These are phyloP conservation scores for Plasmopara muralis DNA, from an alignment of 352 stramenopile species.

Conservation along the genomic window DNA sequence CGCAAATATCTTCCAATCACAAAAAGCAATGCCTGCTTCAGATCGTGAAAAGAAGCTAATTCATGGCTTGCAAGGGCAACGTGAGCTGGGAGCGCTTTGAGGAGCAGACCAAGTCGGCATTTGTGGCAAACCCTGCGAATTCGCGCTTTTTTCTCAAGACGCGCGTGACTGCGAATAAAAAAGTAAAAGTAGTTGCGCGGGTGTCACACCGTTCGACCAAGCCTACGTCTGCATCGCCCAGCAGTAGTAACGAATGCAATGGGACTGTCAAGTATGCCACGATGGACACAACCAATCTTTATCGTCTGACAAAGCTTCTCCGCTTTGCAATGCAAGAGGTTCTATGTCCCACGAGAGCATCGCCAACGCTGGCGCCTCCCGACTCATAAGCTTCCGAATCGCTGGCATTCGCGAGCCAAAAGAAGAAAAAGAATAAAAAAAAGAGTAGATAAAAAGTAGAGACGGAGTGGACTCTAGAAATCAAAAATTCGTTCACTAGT, in stretches of 20 bases:
- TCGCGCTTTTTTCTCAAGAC: constrained; percentile 65
- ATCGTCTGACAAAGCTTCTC: constrained; percentile 41
- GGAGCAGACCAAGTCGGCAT: constrained; percentile 57
- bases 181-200: constrained; percentile 38
- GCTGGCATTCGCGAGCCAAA: neutral
- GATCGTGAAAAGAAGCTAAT: neutral
- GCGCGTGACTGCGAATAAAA: constrained; percentile 23
- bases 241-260: constrained; percentile 6
- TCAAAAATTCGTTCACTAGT: constrained; percentile 8
- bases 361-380: constrained; percentile 5
- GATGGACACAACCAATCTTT: constrained; percentile 26
- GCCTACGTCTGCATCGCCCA: constrained; percentile 10
- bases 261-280: constrained; percentile 28
- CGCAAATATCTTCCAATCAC: constrained; percentile 23
- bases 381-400: constrained; percentile 1
- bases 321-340: constrained; percentile 67
- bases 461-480: neutral
- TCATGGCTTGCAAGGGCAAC: constrained; percentile 16
- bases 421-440: constrained; percentile 34
- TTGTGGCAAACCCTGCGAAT: constrained; percentile 40
- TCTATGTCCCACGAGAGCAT: constrained; percentile 44
- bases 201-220: constrained; percentile 31
- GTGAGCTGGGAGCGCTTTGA: constrained; percentile 64
- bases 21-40: constrained; percentile 1
- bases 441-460: constrained; percentile 19